Conservation (phyloP, 768 basidiomycete genomes). For the Rhodocollybia butyracea region DNA sequence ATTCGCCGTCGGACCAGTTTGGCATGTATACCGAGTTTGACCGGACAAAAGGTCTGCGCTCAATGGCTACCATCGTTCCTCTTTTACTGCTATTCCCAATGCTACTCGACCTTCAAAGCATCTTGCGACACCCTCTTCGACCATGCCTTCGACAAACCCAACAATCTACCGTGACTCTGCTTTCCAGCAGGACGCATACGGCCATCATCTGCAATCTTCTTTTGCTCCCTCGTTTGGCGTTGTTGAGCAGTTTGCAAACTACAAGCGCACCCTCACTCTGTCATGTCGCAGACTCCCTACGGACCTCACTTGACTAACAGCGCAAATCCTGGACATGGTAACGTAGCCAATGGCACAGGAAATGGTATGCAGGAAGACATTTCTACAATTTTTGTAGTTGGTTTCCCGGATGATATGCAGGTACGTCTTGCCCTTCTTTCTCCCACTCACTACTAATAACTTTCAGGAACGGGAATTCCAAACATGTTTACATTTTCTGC, state of each 20-base stretch:
- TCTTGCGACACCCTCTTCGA: conserved; percentile 26
- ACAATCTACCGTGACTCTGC: conserved; percentile 32
- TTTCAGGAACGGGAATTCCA: conserved; percentile 96
- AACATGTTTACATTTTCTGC: conserved; percentile 98
- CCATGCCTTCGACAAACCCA: conserved; percentile 27
- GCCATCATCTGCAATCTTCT: conserved; percentile 33
- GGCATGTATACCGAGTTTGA: conserved; percentile 1
- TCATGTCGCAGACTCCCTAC: conserved; percentile 75
- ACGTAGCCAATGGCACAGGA: background rate
- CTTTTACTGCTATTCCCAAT: conserved; percentile 39
- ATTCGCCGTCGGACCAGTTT: background rate
- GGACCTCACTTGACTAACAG: conserved; percentile 60
- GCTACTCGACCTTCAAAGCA: conserved; percentile 29
- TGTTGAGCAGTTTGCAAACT: conserved; percentile 30
- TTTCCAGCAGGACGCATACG: conserved; percentile 32
- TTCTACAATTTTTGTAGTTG: conserved; percentile 96
- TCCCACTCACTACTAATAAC: background rate
- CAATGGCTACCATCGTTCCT: conserved; percentile 20
- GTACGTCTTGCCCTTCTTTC: conserved; percentile 40
- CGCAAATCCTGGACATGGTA: conserved; percentile 10
- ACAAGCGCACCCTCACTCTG: conserved; percentile 8
- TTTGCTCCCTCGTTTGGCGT: conserved; percentile 20
- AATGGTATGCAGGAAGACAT: conserved; percentile 71
- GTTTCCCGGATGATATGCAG: conserved; percentile 99
- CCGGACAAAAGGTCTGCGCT: background rate